Conservation (phyloP, 768 basidiomycete species). For the Russula brevipes region DNA sequence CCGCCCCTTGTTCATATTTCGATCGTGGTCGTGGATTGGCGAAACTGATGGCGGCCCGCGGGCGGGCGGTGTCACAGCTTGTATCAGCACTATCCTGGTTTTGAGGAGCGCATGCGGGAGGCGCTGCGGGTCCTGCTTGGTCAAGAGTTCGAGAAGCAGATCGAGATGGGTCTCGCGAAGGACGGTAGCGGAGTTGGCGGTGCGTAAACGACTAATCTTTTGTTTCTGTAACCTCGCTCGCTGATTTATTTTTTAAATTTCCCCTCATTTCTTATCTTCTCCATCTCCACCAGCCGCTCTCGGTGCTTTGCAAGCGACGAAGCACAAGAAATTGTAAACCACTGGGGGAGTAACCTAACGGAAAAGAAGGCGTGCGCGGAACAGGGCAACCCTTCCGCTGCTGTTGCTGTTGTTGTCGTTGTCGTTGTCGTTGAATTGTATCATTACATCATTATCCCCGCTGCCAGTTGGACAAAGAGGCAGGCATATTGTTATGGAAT, state of each 20-base stretch:
- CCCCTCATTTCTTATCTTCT: background rate
- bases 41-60: background rate
- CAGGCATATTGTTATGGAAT: too few relatives aligned
- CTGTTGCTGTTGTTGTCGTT: too few relatives aligned
- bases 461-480: too few relatives aligned
- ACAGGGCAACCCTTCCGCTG: too few relatives aligned
- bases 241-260: slow-evolving; percentile 1
- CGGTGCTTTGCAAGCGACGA: slow-evolving; percentile 78
- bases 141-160: slow-evolving; percentile 67
- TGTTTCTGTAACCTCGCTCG: slow-evolving; percentile 8
- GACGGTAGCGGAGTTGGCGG: slow-evolving; percentile 98
- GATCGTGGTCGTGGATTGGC: background rate
- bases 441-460: too few relatives aligned
- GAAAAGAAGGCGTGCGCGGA: background rate
- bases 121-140: slow-evolving; percentile 76
- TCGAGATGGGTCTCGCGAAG: slow-evolving; percentile 89
- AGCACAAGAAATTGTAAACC: slow-evolving; percentile 35
- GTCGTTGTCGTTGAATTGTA: too few relatives aligned
- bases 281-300: slow-evolving; percentile 59
- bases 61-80: slow-evolving; percentile 45
- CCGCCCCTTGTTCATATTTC: background rate
- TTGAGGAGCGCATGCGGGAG: slow-evolving; percentile 66
- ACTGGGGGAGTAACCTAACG: background rate
- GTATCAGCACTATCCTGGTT: slow-evolving; percentile 88
- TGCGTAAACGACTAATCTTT: slow-evolving; percentile 37